These are phyloP conservation scores for Pseudogymnoascus sp. DNA, from an alignment of 2,329 filamentous ascomycete species.

Conservation along the genomic window DNA sequence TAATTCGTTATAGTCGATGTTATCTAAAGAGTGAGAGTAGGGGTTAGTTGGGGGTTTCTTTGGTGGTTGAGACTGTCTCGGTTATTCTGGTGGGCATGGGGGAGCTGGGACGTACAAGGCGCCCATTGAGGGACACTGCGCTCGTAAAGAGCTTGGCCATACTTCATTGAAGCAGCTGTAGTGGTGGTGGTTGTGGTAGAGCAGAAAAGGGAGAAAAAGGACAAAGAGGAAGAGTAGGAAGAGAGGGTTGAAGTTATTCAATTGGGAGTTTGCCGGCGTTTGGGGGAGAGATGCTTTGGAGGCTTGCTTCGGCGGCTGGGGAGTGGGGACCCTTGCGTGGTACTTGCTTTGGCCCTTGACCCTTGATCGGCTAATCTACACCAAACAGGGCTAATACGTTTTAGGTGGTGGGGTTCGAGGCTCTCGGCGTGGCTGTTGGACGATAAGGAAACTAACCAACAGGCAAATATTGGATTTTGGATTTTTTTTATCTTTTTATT, in stretches of 20 bases:
- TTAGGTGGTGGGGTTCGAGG: neutral
- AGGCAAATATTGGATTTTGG: neutral
- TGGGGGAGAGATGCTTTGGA: neutral
- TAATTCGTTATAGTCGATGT: constrained; percentile 82
- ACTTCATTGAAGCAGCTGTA: constrained; percentile 54
- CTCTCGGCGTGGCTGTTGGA: constrained; percentile 2
- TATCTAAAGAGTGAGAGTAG: constrained; percentile 47
- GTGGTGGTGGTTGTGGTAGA: neutral
- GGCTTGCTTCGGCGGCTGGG: neutral
- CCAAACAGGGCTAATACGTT: neutral
- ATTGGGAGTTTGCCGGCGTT: neutral
- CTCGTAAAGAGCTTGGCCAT: constrained; percentile 64
- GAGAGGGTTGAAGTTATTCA: neutral
- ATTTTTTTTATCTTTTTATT: neutral
- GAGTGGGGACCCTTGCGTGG: neutral
- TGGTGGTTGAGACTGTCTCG: neutral
- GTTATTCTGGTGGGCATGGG: constrained; percentile 9
- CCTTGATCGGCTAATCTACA: constrained; percentile 3
- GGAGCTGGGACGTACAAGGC: constrained; percentile 48
- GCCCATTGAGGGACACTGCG: constrained; percentile 79
- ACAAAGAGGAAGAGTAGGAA: neutral
- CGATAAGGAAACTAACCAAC: neutral
- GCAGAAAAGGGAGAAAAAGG: neutral
- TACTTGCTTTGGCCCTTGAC: neutral
- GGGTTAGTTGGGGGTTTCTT: neutral